Evolutionary conservation across 2,329 filamentous ascomycete species (phyloP).

Genomic region (Tolypocladium cylindrosporum): DNA sequence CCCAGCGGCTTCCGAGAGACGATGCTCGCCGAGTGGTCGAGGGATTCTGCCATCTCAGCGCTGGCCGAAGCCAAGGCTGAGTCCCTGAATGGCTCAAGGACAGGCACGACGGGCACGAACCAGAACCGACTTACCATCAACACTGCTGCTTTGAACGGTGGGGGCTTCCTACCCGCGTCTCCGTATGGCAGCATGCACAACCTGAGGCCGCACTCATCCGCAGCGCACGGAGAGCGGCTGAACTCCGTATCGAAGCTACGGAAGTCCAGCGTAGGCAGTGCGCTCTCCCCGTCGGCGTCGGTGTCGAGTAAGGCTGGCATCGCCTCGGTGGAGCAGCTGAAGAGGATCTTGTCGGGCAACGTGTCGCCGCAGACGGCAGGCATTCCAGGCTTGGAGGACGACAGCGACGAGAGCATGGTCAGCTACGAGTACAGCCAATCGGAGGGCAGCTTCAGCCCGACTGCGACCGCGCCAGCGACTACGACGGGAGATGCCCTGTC

Average conservation of each 20-base stretch:
- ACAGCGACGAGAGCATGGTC: constrained; percentile 58
- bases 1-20: constrained; percentile 60
- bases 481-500: constrained; percentile 18
- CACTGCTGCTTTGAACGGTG: constrained; percentile 26
- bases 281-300: constrained; percentile 32
- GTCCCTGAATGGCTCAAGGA: constrained; percentile 67
- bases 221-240: constrained; percentile 23
- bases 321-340: constrained; percentile 54
- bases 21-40: constrained; percentile 72
- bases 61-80: constrained; percentile 60
- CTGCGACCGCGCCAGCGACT: constrained; percentile 14
- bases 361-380: constrained; percentile 26
- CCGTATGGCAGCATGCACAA: constrained; percentile 41
- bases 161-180: constrained; percentile 28
- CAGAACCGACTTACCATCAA: constrained; percentile 50
- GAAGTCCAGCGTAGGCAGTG: constrained; percentile 45
- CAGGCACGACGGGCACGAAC: constrained; percentile 45
- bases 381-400: constrained; percentile 30
- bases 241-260: constrained; percentile 32
- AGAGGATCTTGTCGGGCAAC: constrained; percentile 48
- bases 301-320: constrained; percentile 39
- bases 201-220: constrained; percentile 37
- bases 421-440: constrained; percentile 61
- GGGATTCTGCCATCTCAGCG: constrained; percentile 59
- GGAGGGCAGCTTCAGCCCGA: constrained; percentile 51